A percentile compares a stretch with the other conserved stretches of the same genome.
phyloP scores from a whole-genome alignment of 306 rosid species.

The Styphnolobium japonicum region DNA sequence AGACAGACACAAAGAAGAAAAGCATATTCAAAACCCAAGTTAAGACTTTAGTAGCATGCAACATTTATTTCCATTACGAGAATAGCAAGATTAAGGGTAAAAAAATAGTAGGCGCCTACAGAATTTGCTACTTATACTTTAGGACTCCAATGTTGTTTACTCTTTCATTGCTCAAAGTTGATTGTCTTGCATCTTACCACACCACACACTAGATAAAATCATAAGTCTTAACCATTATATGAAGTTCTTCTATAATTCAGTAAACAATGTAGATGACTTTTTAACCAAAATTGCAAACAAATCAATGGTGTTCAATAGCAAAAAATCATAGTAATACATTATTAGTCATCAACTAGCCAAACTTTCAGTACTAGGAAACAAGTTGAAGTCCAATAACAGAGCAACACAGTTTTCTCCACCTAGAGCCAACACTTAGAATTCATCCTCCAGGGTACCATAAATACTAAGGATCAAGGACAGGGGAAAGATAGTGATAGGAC shows the following conservation, averaged over 20 bases:
- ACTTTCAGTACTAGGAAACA: too few species aligned
- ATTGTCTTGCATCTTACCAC: too few species aligned
- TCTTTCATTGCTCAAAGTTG: too few species aligned
- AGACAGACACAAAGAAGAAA: slow-evolving; percentile 3
- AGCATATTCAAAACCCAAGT: not conserved
- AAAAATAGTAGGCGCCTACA: not conserved
- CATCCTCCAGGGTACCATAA: not conserved
- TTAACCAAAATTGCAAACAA: not conserved
- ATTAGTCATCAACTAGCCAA: too few species aligned
- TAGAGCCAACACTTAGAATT: too few species aligned
- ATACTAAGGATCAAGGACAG: not conserved
- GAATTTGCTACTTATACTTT: not conserved
- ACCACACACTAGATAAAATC: not conserved
- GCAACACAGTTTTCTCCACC: not conserved
- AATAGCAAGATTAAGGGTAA: not conserved
- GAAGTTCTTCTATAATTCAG: not conserved
- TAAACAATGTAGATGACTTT: not conserved
- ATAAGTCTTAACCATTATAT: not conserved
- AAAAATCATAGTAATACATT: not conserved
- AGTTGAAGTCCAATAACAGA: too few species aligned
- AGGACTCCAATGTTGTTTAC: not conserved
- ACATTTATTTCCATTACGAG: not conserved
- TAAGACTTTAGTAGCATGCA: not conserved
- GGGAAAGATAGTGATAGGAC: too few species aligned
- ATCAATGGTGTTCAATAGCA: not conserved